Evolutionary conservation across 805 yeast species (phyloP).

Genomic region (Lipomyces sp.): DNA sequence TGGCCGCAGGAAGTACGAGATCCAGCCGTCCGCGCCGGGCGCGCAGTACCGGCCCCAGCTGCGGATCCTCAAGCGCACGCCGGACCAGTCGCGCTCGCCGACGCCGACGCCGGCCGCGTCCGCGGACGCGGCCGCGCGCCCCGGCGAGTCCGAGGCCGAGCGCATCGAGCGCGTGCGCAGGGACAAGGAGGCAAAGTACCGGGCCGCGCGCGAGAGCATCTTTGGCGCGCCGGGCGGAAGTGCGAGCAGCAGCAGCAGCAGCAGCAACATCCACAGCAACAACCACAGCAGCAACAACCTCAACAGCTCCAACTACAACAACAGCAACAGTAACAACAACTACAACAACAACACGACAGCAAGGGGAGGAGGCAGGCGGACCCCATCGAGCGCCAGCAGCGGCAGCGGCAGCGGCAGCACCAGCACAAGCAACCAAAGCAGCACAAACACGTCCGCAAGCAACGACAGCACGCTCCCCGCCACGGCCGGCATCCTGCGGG

Average conservation of each 20-base stretch:
- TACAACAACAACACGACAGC: not conserved
- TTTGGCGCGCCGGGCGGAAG: slow-evolving; percentile 14
- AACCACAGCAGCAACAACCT: not conserved
- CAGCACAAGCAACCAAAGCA: too few species aligned
- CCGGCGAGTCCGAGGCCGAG: slow-evolving; percentile 21
- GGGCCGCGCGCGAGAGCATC: slow-evolving; percentile 21
- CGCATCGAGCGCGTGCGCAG: slow-evolving; percentile 14
- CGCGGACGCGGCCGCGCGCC: slow-evolving; percentile 1
- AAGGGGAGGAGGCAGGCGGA: not conserved
- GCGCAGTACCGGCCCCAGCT: slow-evolving; percentile 24
- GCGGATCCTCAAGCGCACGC: slow-evolving; percentile 24
- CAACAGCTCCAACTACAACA: not conserved
- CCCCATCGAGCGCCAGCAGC: not conserved
- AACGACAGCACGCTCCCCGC: too few species aligned
- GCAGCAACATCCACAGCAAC: not conserved
- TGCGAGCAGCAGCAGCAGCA: not conserved
- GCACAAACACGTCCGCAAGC: too few species aligned
- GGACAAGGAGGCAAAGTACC: slow-evolving; percentile 24
- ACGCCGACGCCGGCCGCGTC: not conserved
- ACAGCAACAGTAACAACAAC: too few species aligned
- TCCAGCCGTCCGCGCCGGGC: slow-evolving; percentile 13
- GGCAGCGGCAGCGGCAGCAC: too few species aligned
- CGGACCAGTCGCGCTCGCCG: not conserved
- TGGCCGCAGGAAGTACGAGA: slow-evolving; percentile 10
- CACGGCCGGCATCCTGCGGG: not conserved